Evolutionary conservation across 2,329 filamentous ascomycete species (phyloP).

Genomic region (Davidsoniella neocaledoniae): DNA sequence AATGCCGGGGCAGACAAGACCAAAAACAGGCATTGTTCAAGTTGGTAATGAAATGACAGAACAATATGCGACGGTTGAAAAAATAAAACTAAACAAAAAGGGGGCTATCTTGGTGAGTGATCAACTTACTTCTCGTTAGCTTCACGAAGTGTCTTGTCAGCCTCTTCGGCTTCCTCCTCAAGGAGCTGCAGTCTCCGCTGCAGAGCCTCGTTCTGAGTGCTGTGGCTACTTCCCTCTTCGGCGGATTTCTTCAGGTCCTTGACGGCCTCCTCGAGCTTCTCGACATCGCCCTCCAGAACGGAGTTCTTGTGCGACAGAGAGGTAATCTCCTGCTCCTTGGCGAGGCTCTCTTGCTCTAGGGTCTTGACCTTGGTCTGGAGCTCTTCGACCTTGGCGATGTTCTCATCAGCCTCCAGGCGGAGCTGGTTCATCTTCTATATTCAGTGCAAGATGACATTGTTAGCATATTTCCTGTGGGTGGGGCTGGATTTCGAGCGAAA

Average conservation of each 20-base stretch:
- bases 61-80: neutral
- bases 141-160: slow-evolving; percentile 90
- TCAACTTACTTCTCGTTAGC: slow-evolving; percentile 87
- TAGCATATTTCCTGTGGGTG: neutral
- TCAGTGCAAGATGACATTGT: slow-evolving; percentile 2
- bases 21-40: neutral
- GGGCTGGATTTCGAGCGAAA: neutral
- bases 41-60: neutral
- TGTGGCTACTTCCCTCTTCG: slow-evolving; percentile 65
- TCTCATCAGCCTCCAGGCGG: slow-evolving; percentile 83
- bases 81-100: neutral
- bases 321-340: slow-evolving; percentile 96
- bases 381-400: slow-evolving; percentile 67
- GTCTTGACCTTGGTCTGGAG: slow-evolving; percentile 72
- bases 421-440: slow-evolving; percentile 87
- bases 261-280: slow-evolving; percentile 73
- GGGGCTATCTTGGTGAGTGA: neutral
- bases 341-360: slow-evolving; percentile 85
- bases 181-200: slow-evolving; percentile 86
- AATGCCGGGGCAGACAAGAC: neutral
- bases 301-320: slow-evolving; percentile 92
- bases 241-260: slow-evolving; percentile 78
- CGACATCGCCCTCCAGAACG: slow-evolving; percentile 75
- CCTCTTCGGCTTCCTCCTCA: slow-evolving; percentile 94
- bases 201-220: slow-evolving; percentile 80